These are phyloP conservation scores for Penicillium silybi DNA, from an alignment of 495 filamentous ascomycete genomes.

Conservation along the genomic window DNA sequence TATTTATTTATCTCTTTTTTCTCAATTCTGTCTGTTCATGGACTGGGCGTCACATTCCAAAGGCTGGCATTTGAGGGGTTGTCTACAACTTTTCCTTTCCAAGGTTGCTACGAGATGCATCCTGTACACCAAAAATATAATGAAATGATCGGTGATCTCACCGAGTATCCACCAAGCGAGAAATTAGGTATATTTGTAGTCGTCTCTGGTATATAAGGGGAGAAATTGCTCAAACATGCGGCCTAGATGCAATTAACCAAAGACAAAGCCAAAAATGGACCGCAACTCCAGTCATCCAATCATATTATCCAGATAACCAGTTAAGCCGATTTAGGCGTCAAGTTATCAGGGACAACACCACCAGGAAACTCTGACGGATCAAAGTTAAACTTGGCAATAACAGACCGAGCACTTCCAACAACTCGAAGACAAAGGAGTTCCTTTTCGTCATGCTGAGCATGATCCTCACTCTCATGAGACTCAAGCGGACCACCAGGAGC, in stretches of 20 bases:
- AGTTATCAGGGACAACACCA: constrained; percentile 16
- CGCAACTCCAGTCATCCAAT: not conserved
- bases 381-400: constrained; percentile 42
- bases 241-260: not conserved
- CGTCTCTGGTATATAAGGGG: not conserved
- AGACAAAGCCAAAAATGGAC: not conserved
- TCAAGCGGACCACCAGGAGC: not conserved
- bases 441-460: constrained; percentile 21
- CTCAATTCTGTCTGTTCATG: constrained; percentile 7
- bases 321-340: not conserved
- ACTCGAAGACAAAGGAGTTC: constrained; percentile 38
- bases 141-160: constrained; percentile 22
- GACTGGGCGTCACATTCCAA: constrained; percentile 9
- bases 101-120: constrained; percentile 3
- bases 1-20: constrained; percentile 1
- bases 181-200: not conserved
- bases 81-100: not conserved
- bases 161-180: not conserved
- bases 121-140: constrained; percentile 21
- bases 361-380: constrained; percentile 38
- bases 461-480: not conserved
- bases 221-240: not conserved
- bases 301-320: not conserved
- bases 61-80: constrained; percentile 5
- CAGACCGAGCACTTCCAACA: constrained; percentile 33